These are phyloP conservation scores for Actinomucor elegans DNA, from an alignment of 371 early-diverging fungal genomes.

Conservation along the genomic window DNA sequence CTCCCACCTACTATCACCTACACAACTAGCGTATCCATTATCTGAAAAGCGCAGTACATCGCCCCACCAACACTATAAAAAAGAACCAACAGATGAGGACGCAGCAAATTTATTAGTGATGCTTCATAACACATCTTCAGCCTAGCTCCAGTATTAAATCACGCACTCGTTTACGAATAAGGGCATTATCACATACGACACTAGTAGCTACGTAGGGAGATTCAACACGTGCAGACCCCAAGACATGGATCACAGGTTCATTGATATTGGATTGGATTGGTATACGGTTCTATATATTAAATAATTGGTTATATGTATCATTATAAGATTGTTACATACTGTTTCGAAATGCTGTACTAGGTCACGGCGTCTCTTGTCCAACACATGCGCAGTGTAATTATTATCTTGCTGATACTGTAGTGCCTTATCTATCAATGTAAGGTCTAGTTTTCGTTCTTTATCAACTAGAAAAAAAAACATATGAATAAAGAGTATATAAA, in stretches of 20 bases:
- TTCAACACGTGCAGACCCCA: conserved; percentile 55
- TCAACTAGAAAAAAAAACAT: conserved; percentile 9
- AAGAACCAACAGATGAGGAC: conserved; percentile 23
- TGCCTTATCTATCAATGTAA: background rate
- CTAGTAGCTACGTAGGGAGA: conserved; percentile 56
- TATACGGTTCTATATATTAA: conserved; percentile 41
- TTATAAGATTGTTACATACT: background rate
- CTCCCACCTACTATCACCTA: background rate
- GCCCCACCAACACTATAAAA: conserved; percentile 11
- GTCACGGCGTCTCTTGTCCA: conserved; percentile 2
- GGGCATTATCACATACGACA: conserved; percentile 47
- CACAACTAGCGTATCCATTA: conserved; percentile 20
- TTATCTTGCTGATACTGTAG: conserved; percentile 4
- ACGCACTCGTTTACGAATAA: conserved; percentile 56
- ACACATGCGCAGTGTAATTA: background rate
- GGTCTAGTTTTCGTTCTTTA: conserved; percentile 1
- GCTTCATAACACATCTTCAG: conserved; percentile 25
- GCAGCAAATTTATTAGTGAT: conserved; percentile 43
- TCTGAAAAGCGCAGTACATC: conserved; percentile 44
- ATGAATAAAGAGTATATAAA: conserved; percentile 2
- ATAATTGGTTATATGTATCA: background rate
- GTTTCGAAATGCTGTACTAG: conserved; percentile 11
- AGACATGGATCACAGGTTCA: conserved; percentile 52
- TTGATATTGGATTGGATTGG: conserved; percentile 38
- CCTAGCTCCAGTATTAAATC: conserved; percentile 40